These are phyloP conservation scores for Wallacemonas sp. DNA, from an alignment of 208 protist species.

Conservation along the genomic window DNA sequence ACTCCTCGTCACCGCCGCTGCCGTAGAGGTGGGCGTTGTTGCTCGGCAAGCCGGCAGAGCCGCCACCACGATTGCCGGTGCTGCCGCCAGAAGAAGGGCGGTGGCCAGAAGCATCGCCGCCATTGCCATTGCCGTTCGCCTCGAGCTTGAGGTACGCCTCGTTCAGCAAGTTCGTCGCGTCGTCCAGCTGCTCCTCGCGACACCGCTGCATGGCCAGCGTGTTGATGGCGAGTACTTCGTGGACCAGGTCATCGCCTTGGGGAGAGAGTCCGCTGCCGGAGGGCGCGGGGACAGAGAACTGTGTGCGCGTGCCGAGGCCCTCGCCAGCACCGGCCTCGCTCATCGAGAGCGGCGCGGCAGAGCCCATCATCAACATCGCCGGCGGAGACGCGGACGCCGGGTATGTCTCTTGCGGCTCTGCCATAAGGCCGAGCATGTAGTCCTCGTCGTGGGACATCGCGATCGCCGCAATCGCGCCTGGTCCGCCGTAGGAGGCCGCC, in stretches of 20 bases:
- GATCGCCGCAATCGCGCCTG: not conserved
- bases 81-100: not conserved
- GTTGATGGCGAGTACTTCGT: slow-evolving; percentile 82
- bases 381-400: slow-evolving; percentile 3
- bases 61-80: not conserved
- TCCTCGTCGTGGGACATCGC: slow-evolving; percentile 6
- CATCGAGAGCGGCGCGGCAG: not conserved
- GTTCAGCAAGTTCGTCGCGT: slow-evolving; percentile 35
- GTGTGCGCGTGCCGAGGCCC: not conserved
- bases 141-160: slow-evolving; percentile 54
- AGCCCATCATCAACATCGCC: slow-evolving; percentile 11
- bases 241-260: slow-evolving; percentile 55
- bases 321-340: not conserved
- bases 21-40: not conserved
- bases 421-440: not conserved
- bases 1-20: not conserved
- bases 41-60: not conserved
- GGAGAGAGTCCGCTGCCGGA: slow-evolving; percentile 22
- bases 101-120: not conserved
- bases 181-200: slow-evolving; percentile 30
- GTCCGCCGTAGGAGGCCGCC: not conserved
- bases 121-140: slow-evolving; percentile 7
- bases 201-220: slow-evolving; percentile 81
- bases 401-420: not conserved
- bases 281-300: not conserved